Conservation (phyloP, 495 filamentous ascomycete genomes). For the Xylaria castorea region DNA sequence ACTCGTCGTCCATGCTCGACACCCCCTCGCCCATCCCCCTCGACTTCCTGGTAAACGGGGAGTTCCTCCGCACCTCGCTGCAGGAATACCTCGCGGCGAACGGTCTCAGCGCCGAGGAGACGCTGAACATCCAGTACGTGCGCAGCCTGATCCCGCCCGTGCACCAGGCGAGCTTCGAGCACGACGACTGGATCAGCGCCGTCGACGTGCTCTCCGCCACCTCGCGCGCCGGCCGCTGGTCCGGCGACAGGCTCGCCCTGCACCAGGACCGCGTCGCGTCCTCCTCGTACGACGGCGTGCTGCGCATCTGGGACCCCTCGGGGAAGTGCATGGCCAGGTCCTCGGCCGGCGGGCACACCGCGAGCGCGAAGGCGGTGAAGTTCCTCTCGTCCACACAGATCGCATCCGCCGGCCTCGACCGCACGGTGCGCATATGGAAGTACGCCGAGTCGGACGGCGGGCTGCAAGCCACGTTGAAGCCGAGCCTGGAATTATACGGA, state of each 20-base stretch:
- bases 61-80: conserved; percentile 84
- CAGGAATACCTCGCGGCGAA: conserved; percentile 86
- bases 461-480: conserved; percentile 68
- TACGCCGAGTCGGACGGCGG: conserved; percentile 71
- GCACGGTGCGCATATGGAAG: conserved; percentile 85
- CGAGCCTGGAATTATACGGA: conserved; percentile 84
- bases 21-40: conserved; percentile 83
- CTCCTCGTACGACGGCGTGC: conserved; percentile 84
- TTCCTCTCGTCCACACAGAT: conserved; percentile 78
- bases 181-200: conserved; percentile 95
- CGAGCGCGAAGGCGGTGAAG: conserved; percentile 78
- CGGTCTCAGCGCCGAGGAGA: conserved; percentile 87
- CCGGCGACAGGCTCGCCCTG: conserved; percentile 47
- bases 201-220: conserved; percentile 81
- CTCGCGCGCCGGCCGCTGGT: conserved; percentile 67
- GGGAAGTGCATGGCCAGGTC: conserved; percentile 79
- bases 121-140: conserved; percentile 89
- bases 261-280: conserved; percentile 74
- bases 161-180: conserved; percentile 85
- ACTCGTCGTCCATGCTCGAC: conserved; percentile 78
- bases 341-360: conserved; percentile 71
- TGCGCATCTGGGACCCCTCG: conserved; percentile 88
- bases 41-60: conserved; percentile 93
- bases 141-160: conserved; percentile 86
- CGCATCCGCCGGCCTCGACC: conserved; percentile 81